Evolutionary conservation across 164 flowering plant species (phyloP).

Genomic region (Umbilicus rupestris): DNA sequence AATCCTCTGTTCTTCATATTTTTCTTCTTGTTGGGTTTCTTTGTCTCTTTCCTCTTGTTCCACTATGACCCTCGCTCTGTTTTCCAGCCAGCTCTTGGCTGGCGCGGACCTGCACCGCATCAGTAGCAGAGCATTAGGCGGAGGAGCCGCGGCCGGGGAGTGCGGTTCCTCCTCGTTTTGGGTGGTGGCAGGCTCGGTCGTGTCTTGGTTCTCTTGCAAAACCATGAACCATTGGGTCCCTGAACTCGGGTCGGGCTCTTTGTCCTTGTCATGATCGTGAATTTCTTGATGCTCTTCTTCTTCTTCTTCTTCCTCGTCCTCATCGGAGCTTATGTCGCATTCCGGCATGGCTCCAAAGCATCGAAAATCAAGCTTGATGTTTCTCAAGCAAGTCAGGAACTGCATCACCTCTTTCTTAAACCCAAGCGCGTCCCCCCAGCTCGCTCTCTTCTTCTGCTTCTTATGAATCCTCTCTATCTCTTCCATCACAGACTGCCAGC

Average conservation of each 20-base stretch:
- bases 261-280: constrained; percentile 23
- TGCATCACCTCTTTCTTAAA: constrained; percentile 76
- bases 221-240: constrained; percentile 80
- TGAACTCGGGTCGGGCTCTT: constrained; percentile 23
- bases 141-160: constrained; percentile 37
- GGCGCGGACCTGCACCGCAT: constrained; percentile 96
- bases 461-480: constrained; percentile 80
- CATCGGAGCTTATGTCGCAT: constrained; percentile 31
- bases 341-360: constrained; percentile 64
- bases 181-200: constrained; percentile 2
- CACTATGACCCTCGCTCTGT: constrained; percentile 20
- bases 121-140: constrained; percentile 74
- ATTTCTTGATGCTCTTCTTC: too few species aligned
- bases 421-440: constrained; percentile 54
- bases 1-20: too few species aligned
- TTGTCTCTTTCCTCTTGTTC: constrained; percentile 2
- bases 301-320: constrained; percentile 49
- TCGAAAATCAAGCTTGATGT: constrained; percentile 51
- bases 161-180: constrained; percentile 15
- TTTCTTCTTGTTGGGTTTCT: constrained; percentile 21
- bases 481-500: constrained; percentile 92
- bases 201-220: constrained; percentile 37
- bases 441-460: constrained; percentile 27
- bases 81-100: constrained; percentile 62
- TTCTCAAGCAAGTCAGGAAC: constrained; percentile 57